Conservation (phyloP, 371 early-diverging fungal species). For the Syncephalastrum racemosum region DNA sequence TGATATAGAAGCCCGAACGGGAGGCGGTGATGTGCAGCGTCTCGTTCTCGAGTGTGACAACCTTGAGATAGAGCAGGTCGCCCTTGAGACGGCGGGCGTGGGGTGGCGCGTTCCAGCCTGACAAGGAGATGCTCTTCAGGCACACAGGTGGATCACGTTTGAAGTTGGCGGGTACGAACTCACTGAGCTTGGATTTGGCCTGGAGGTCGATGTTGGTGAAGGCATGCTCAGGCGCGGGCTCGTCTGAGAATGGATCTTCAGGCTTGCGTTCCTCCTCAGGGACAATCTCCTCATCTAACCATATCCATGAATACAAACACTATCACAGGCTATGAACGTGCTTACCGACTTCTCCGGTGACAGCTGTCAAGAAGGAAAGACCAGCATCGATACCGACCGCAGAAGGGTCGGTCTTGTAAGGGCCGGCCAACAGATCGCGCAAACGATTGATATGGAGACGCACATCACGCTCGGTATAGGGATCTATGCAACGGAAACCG, state of each 20-base stretch:
- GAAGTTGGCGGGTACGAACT: constrained; percentile 57
- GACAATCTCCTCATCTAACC: constrained; percentile 41
- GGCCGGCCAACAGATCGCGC: constrained; percentile 81
- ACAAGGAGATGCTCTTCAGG: constrained; percentile 73
- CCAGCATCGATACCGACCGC: constrained; percentile 76
- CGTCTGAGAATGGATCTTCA: constrained; percentile 41
- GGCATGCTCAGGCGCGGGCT: constrained; percentile 50
- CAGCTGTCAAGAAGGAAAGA: constrained; percentile 66
- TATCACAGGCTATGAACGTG: not conserved
- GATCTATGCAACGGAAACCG: constrained; percentile 60
- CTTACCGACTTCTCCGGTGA: constrained; percentile 67
- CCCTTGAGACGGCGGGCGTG: constrained; percentile 72
- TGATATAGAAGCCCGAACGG: constrained; percentile 87
- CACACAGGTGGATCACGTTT: constrained; percentile 63
- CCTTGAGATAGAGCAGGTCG: constrained; percentile 84
- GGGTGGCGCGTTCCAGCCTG: constrained; percentile 93
- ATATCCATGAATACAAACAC: not conserved
- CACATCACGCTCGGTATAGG: constrained; percentile 88
- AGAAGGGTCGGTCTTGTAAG: constrained; percentile 66
- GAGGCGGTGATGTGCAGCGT: constrained; percentile 83
- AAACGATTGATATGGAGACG: constrained; percentile 86
- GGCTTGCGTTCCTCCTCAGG: constrained; percentile 41
- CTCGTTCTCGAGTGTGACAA: constrained; percentile 82
- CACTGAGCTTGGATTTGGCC: constrained; percentile 51
- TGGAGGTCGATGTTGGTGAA: constrained; percentile 60